A percentile compares a stretch with the other conserved stretches of the same genome.
phyloP scores from a whole-genome alignment of 2,329 filamentous ascomycete species.

The Leptodontidium sp. region DNA sequence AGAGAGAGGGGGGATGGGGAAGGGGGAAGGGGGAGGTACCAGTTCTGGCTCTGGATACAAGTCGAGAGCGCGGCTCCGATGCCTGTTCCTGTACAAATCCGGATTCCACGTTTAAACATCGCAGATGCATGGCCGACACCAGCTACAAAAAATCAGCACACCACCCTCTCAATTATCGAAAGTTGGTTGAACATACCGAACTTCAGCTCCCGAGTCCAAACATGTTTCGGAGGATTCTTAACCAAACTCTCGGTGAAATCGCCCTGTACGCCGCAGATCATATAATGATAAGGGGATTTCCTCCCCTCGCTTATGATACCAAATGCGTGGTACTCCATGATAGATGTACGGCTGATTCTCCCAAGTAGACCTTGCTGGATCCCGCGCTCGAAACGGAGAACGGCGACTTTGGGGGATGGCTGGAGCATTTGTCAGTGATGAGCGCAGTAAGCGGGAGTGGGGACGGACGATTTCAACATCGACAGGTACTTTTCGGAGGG shows the following conservation, averaged over 20 bases:
- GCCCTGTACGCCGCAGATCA: slow-evolving; percentile 54
- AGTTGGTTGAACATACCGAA: slow-evolving; percentile 46
- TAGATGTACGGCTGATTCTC: slow-evolving; percentile 52
- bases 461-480: slow-evolving; percentile 51
- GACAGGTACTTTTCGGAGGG: slow-evolving; percentile 51
- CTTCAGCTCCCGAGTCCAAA: slow-evolving; percentile 53
- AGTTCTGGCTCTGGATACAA: slow-evolving; percentile 52
- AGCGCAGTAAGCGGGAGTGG: not conserved
- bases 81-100: slow-evolving; percentile 53
- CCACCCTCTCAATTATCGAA: not conserved
- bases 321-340: slow-evolving; percentile 55
- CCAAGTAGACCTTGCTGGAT: slow-evolving; percentile 54
- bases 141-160: slow-evolving; percentile 43
- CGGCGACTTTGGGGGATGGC: slow-evolving; percentile 53
- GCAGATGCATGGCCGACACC: slow-evolving; percentile 53
- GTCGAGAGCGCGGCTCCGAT: slow-evolving; percentile 53
- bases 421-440: slow-evolving; percentile 38
- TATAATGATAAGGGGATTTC: slow-evolving; percentile 50
- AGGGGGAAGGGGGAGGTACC: slow-evolving; percentile 38
- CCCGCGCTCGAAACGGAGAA: slow-evolving; percentile 51
- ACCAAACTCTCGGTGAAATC: slow-evolving; percentile 53
- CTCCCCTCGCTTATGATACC: slow-evolving; percentile 53
- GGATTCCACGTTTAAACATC: slow-evolving; percentile 54
- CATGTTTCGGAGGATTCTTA: slow-evolving; percentile 50
- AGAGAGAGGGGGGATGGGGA: slow-evolving; percentile 20